These are phyloP conservation scores for Metschnikowia chrysomelidarum DNA, from an alignment of 805 yeast genomes.

Conservation along the genomic window DNA sequence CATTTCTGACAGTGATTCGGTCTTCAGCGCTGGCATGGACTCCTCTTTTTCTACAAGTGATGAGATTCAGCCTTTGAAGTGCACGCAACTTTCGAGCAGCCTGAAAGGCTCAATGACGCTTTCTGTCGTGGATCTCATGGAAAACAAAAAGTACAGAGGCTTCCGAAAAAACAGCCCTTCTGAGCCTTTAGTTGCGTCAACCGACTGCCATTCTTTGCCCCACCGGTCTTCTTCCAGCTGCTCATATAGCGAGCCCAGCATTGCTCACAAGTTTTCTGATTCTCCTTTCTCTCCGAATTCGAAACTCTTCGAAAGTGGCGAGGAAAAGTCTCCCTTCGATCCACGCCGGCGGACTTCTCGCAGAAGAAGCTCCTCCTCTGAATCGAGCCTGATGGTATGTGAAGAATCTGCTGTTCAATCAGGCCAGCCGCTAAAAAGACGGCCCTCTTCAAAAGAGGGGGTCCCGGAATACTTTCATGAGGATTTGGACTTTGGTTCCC, in stretches of 20 bases:
- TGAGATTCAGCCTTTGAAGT: conserved; percentile 26
- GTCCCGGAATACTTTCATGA: too few relatives aligned
- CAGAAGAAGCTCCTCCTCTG: conserved; percentile 20
- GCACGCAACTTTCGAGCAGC: conserved; percentile 7
- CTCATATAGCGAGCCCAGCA: too few relatives aligned
- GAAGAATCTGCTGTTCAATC: too few relatives aligned
- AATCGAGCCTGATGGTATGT: conserved; percentile 7
- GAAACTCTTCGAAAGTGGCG: neutral
- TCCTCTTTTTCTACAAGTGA: conserved; percentile 8
- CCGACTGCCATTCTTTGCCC: too few relatives aligned
- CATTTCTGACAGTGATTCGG: conserved; percentile 27
- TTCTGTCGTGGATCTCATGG: conserved; percentile 26
- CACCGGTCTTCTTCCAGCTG: too few relatives aligned
- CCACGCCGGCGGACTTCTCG: conserved; percentile 19
- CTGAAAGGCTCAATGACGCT: conserved; percentile 22
- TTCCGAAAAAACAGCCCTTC: conserved; percentile 40
- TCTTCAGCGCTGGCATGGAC: conserved; percentile 12
- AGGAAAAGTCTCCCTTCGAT: conserved; percentile 10
- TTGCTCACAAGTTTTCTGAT: conserved; percentile 8
- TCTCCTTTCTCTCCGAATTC: conserved; percentile 9
- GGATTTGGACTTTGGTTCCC: conserved; percentile 14
- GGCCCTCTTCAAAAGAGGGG: too few relatives aligned
- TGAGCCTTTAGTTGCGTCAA: too few relatives aligned
- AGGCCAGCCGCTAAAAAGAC: too few relatives aligned
- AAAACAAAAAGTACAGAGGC: conserved; percentile 39